These are phyloP conservation scores for Podila clonocystis DNA, from an alignment of 192 early-diverging fungal genomes.

Conservation along the genomic window DNA sequence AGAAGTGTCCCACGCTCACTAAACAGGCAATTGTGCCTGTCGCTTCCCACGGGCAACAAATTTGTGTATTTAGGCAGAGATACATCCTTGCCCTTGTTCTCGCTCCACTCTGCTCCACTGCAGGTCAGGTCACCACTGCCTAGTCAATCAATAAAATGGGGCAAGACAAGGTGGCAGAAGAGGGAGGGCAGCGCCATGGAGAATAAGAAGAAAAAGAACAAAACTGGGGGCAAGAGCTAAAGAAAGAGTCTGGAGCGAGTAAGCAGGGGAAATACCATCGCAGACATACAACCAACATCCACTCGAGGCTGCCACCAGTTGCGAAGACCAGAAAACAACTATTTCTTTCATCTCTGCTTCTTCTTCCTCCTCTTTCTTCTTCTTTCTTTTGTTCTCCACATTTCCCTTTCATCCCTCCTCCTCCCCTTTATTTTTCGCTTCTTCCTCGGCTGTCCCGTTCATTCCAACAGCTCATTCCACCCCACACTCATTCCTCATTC, in stretches of 20 bases:
- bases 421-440: not conserved
- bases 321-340: not conserved
- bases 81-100: not conserved
- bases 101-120: not conserved
- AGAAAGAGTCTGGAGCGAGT: too few species aligned
- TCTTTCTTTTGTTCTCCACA: slow-evolving; percentile 3
- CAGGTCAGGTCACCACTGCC: not conserved
- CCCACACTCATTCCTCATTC: not conserved
- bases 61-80: not conserved
- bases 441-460: not conserved
- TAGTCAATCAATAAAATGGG: not conserved
- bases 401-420: not conserved
- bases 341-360: not conserved
- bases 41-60: not conserved
- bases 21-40: slow-evolving; percentile 3
- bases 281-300: too few species aligned
- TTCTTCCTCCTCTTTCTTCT: not conserved
- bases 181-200: too few species aligned
- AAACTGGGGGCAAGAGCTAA: too few species aligned
- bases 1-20: slow-evolving; percentile 6
- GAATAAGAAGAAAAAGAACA: too few species aligned
- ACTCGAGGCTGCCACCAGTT: too few species aligned
- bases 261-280: too few species aligned
- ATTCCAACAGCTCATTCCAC: not conserved
- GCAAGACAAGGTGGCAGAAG: too few species aligned